Conservation (phyloP, 2,329 filamentous ascomycete species). For the Ilyonectria robusta region DNA sequence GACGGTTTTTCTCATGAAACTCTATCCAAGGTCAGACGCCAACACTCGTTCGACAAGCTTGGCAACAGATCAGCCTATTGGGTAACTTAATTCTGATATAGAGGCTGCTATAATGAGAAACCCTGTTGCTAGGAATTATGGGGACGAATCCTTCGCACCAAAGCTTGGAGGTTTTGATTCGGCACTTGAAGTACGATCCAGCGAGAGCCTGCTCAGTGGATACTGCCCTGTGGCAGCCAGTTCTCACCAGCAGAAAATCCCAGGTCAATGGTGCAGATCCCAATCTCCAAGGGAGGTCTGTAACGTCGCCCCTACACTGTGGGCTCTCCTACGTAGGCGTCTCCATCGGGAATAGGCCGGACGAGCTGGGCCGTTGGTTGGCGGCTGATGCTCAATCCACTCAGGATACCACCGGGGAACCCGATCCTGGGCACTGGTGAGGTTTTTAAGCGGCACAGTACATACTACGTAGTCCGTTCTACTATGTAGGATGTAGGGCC, state of each 20-base stretch:
- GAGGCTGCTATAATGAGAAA: neutral
- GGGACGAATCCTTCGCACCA: neutral
- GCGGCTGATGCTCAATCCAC: neutral
- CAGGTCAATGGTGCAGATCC: conserved; percentile 3
- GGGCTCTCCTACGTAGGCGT: neutral
- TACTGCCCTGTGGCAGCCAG: neutral
- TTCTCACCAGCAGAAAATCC: neutral
- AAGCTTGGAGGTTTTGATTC: neutral
- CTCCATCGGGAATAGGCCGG: neutral
- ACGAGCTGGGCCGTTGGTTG: neutral
- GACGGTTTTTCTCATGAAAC: conserved; percentile 3
- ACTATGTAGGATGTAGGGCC: neutral
- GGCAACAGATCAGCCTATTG: neutral
- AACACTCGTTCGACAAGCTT: neutral
- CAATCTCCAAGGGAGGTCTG: neutral
- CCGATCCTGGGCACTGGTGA: conserved; percentile 8
- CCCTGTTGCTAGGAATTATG: neutral
- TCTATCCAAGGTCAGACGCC: neutral
- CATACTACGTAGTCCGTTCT: too few relatives aligned
- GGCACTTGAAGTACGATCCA: neutral
- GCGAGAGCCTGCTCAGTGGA: neutral
- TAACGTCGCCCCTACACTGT: conserved; percentile 7
- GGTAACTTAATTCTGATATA: too few relatives aligned
- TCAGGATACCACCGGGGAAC: neutral
- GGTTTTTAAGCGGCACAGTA: neutral